Percentiles rank a stretch among this genome's conserved stretches.
Evolutionary conservation across 148 eudicot genomes (phyloP).

Genomic region (Chenopodium formosanum): DNA sequence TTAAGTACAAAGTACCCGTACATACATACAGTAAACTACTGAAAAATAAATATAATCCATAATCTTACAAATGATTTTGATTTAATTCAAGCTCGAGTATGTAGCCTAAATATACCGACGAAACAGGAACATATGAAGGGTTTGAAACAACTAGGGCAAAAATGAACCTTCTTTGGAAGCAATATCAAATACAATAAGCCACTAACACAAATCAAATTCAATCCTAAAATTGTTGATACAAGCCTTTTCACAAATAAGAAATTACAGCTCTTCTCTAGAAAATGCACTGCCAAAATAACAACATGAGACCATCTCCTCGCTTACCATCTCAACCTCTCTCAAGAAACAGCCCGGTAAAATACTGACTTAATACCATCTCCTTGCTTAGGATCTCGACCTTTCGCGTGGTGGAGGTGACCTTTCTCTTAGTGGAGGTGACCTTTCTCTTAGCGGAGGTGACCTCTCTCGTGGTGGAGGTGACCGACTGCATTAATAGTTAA

Average conservation of each 20-base stretch:
- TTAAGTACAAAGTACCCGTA: background rate
- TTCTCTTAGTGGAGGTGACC: background rate
- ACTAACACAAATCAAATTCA: background rate
- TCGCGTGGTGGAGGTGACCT: slow-evolving; percentile 45
- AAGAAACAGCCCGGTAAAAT: background rate
- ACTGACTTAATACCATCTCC: background rate
- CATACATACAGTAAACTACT: background rate
- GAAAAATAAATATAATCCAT: background rate
- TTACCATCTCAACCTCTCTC: slow-evolving; percentile 48
- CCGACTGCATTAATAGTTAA: slow-evolving; percentile 32
- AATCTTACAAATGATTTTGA: background rate
- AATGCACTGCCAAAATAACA: background rate
- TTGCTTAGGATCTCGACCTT: slow-evolving; percentile 47
- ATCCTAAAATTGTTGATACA: slow-evolving; percentile 13
- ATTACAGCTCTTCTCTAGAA: slow-evolving; percentile 3
- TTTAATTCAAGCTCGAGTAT: background rate
- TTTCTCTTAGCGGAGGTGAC: background rate
- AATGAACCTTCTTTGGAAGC: background rate
- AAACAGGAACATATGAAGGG: slow-evolving; percentile 2
- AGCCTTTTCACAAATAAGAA: background rate
- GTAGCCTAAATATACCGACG: background rate
- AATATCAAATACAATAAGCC: slow-evolving; percentile 10
- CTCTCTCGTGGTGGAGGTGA: slow-evolving; percentile 46
- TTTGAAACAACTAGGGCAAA: background rate
- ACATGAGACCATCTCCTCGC: background rate